Conservation (phyloP, 2,329 filamentous ascomycete genomes). For the Fusarium marasasianum region DNA sequence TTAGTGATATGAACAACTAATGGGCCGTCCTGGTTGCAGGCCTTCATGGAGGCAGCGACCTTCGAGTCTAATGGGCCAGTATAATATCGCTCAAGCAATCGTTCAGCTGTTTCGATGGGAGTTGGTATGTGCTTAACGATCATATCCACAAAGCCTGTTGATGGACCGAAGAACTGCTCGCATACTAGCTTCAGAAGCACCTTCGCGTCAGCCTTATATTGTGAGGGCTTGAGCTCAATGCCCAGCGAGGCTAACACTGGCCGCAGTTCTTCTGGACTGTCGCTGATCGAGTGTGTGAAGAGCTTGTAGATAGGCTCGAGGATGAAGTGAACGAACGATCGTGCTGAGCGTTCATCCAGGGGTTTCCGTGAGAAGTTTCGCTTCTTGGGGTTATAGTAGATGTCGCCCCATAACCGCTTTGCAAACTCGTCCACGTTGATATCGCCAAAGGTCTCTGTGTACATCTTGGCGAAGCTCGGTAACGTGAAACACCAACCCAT, state of each 20-base stretch:
- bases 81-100: constrained; percentile 86
- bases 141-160: constrained; percentile 95
- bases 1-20: constrained; percentile 94
- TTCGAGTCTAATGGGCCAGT: constrained; percentile 88
- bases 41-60: constrained; percentile 80
- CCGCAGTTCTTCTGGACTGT: constrained; percentile 85
- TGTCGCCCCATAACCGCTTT: constrained; percentile 89
- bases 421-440: constrained; percentile 87
- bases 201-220: constrained; percentile 90
- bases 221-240: constrained; percentile 88
- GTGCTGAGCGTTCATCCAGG: constrained; percentile 79
- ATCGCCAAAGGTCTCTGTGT: constrained; percentile 85
- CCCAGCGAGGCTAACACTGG: constrained; percentile 80
- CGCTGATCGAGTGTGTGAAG: constrained; percentile 92
- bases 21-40: constrained; percentile 89
- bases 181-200: constrained; percentile 89
- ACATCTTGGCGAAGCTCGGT: constrained; percentile 95
- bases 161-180: constrained; percentile 93
- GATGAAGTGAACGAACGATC: constrained; percentile 93
- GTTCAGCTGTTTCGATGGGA: constrained; percentile 78
- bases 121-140: constrained; percentile 89
- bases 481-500: constrained; percentile 98
- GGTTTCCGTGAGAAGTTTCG: constrained; percentile 92
- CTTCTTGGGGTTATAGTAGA: constrained; percentile 93
- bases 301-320: constrained; percentile 98